Percentiles rank a stretch among this genome's conserved stretches.
These are phyloP conservation scores for Candida labiduridarum DNA, from an alignment of 1,139 yeast species.

Conservation along the genomic window DNA sequence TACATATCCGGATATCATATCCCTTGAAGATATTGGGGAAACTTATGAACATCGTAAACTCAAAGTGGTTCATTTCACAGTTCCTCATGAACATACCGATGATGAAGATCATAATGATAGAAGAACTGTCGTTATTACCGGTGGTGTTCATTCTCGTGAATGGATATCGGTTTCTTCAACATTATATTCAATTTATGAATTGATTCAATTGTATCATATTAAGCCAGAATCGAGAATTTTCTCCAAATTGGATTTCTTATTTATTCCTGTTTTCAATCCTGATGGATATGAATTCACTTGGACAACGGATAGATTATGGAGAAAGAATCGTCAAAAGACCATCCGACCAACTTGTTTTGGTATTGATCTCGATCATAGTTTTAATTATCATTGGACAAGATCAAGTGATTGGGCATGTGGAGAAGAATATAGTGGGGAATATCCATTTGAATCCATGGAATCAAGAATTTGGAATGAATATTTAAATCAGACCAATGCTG, in stretches of 20 bases:
- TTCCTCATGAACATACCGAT: slow-evolving; percentile 29
- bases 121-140: slow-evolving; percentile 75
- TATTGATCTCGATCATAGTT: slow-evolving; percentile 85
- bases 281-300: slow-evolving; percentile 90
- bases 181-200: slow-evolving; percentile 59
- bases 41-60: slow-evolving; percentile 75
- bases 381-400: slow-evolving; percentile 70
- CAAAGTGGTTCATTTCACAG: slow-evolving; percentile 64
- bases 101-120: slow-evolving; percentile 49
- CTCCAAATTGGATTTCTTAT: slow-evolving; percentile 61
- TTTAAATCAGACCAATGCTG: slow-evolving; percentile 58
- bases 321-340: slow-evolving; percentile 84
- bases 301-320: slow-evolving; percentile 81
- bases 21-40: slow-evolving; percentile 67
- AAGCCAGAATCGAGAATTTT: slow-evolving; percentile 40
- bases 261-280: slow-evolving; percentile 84
- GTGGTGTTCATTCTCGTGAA: slow-evolving; percentile 89
- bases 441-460: slow-evolving; percentile 77
- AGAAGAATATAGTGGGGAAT: slow-evolving; percentile 79
- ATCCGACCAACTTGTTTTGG: slow-evolving; percentile 71
- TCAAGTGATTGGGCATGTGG: slow-evolving; percentile 75
- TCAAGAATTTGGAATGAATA: slow-evolving; percentile 65
- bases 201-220: slow-evolving; percentile 53
- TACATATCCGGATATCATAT: slow-evolving; percentile 59
- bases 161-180: slow-evolving; percentile 82